Evolutionary conservation across 164 flowering plant species (phyloP), one percentile per base, ranked within the genome.

Genomic region (Brasenia schreberi): DNA sequence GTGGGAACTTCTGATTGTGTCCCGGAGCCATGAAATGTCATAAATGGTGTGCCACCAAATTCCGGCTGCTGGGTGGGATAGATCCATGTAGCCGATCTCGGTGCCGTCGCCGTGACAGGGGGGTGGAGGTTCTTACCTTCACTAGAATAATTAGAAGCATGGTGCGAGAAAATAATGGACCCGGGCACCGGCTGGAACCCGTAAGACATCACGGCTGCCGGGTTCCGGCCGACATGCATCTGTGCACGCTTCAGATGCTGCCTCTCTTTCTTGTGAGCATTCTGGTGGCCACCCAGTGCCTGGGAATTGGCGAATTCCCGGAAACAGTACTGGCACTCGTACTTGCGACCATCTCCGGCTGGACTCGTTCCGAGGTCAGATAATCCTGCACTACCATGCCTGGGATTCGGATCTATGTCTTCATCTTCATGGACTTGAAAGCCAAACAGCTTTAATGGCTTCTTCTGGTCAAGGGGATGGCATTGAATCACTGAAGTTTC

Each of bases 201-300:
- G 88, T 79, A 59, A 82, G 86, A 69, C 45, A 72, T 71, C 79
- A 76, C 79, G 12, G 82, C 81, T 61, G 83, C 85, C 7, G 87
- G 80, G 81, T 78, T 82, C 18, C 96, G 75, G 7, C 70, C 70
- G 33, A 93, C 93, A 63, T 85, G 88, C 75, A 86, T 67, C 69
- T 88, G 96, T 0, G 91, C 96, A 0, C 97, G 82, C 74, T 90
- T 92, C 45, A 87, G 80, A 72, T 90, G 96, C 74, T 92, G 98
- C 0, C 98, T 59, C 70, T 90, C 98, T 69, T 92, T 92, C 73
- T 92, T 92, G 78, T 92, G 97, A 10, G 97, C 98, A 82, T 92
- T 92, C 71, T 92, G 98, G 72, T 92, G 98, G 63, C 98, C 98
- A 5, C 98, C 98, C 5, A 92, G 74, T n/a, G 98, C 98, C 69